These are phyloP conservation scores for Suillus weaverae DNA, from an alignment of 768 basidiomycete genomes.

Conservation along the genomic window DNA sequence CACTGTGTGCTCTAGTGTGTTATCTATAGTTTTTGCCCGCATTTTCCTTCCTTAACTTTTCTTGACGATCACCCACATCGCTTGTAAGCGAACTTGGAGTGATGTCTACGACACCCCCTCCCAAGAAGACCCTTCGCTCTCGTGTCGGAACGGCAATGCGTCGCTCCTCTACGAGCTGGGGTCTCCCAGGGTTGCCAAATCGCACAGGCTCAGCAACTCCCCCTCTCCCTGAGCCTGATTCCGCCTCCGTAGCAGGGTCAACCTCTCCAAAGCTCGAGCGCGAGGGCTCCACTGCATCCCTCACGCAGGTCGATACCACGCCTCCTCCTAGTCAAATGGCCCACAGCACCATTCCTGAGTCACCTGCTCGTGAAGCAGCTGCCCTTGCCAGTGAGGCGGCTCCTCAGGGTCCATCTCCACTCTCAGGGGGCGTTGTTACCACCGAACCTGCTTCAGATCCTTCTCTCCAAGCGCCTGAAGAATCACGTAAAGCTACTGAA, in stretches of 20 bases:
- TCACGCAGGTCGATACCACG: constrained; percentile 36
- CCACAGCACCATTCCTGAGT: constrained; percentile 66
- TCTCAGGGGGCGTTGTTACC: constrained; percentile 33
- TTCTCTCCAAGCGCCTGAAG: constrained; percentile 5
- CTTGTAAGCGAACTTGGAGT: constrained; percentile 17
- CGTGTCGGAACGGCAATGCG: constrained; percentile 63
- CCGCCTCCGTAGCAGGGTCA: constrained; percentile 25
- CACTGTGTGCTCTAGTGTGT: constrained; percentile 13
- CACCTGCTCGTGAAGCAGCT: constrained; percentile 59
- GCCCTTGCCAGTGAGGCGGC: constrained; percentile 34
- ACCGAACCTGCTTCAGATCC: constrained; percentile 17
- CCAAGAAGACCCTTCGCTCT: constrained; percentile 48
- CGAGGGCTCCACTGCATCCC: constrained; percentile 28
- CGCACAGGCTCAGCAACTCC: constrained; percentile 27
- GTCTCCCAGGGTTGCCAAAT: constrained; percentile 37
- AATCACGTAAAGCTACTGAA: constrained; percentile 3
- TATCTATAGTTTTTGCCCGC: neutral
- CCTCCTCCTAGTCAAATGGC: constrained; percentile 32
- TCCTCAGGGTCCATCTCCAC: constrained; percentile 43
- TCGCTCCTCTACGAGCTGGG: constrained; percentile 58
- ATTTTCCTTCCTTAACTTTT: constrained; percentile 11
- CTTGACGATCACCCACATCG: neutral
- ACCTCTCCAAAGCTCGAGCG: constrained; percentile 30
- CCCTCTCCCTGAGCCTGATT: constrained; percentile 29
- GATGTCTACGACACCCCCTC: constrained; percentile 34